Evolutionary conservation across 108 stramenopile species (phyloP).

Genomic region (Cyclostephanos tholiformis): DNA sequence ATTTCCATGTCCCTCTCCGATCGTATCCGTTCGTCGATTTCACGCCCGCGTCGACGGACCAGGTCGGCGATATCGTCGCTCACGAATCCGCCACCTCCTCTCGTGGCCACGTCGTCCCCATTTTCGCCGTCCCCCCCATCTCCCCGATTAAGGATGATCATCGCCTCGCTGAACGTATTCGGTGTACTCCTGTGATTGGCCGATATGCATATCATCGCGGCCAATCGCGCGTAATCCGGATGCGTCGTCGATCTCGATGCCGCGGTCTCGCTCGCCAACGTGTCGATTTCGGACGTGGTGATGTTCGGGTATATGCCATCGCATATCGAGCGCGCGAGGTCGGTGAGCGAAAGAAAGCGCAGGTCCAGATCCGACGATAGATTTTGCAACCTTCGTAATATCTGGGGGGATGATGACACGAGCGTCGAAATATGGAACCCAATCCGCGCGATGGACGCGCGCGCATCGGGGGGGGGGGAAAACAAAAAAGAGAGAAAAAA

Average conservation of each 20-base stretch:
- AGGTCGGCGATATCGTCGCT: constrained; percentile 74
- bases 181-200: constrained; percentile 90
- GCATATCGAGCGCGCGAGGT: constrained; percentile 63
- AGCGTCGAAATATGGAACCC: too few species aligned
- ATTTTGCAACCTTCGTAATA: constrained; percentile 44
- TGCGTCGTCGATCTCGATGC: constrained; percentile 94
- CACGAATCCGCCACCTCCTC: constrained; percentile 71
- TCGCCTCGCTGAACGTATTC: constrained; percentile 79
- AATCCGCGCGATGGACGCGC: too few species aligned
- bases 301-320: constrained; percentile 88
- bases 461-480: too few species aligned
- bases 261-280: constrained; percentile 93
- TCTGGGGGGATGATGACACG: constrained; percentile 28
- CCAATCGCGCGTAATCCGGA: constrained; percentile 90
- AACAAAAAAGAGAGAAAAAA: too few species aligned
- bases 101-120: not conserved
- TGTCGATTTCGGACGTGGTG: constrained; percentile 90
- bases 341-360: constrained; percentile 49
- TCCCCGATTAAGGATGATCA: constrained; percentile 54
- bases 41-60: constrained; percentile 53
- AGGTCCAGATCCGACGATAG: constrained; percentile 54
- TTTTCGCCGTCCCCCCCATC: not conserved
- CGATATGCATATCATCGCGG: constrained; percentile 87
- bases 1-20: constrained; percentile 84
- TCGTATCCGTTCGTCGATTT: constrained; percentile 75